Evolutionary conservation across 495 filamentous ascomycete genomes (phyloP), one percentile per base, ranked within the genome.

Genomic region (Chaetomium cochliodes): DNA sequence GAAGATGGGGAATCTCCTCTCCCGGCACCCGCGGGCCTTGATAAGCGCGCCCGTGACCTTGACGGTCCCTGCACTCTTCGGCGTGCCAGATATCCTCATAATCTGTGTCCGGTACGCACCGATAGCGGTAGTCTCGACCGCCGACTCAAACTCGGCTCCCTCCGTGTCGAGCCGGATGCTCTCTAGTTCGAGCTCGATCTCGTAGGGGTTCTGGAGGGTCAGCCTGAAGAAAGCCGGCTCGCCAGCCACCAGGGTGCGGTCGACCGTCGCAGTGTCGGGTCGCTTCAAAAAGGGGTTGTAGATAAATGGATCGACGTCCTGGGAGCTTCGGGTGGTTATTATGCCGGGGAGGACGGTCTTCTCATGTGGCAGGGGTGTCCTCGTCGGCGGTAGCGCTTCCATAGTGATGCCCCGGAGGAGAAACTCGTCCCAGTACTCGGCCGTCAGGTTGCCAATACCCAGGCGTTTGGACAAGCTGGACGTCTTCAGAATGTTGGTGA

Each of bases 391-490:
- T 42, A 82, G 68, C 18, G 82, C 74, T 60, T 85, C 80, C 28
- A 94, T 74, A 54, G 90, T 86, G 39, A 98, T 81, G 65, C 88
- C 92, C 39, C 94, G 86, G 47, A 98, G 81, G 0, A 98, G 82
- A 70, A 98, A 98, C 54, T 93, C 90, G 74, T 98, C 94, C 94
- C 94, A 98, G 70, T 96, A 98, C 59, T 93, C 89, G 20, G 90
- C 91, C 61, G 88, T 83, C 52, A 93, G 72, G 62, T 86, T 72
- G 5, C 81, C 74, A 3, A 91, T 74, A 0, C 93, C 92, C 42
- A 97, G 77, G 64, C 88, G 88, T 68, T 84, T 84, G 0, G 90
- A 87, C 22, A 92, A 85, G 41, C 82, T 86, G 20, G 92, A 82
- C 12, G 93, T 97, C 63, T 93, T 88, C 26, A 87, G 85, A 60